Evolutionary conservation across 495 filamentous ascomycete genomes (phyloP), one percentile per base, ranked within the genome.

Genomic region (Penicillium pulvis): DNA sequence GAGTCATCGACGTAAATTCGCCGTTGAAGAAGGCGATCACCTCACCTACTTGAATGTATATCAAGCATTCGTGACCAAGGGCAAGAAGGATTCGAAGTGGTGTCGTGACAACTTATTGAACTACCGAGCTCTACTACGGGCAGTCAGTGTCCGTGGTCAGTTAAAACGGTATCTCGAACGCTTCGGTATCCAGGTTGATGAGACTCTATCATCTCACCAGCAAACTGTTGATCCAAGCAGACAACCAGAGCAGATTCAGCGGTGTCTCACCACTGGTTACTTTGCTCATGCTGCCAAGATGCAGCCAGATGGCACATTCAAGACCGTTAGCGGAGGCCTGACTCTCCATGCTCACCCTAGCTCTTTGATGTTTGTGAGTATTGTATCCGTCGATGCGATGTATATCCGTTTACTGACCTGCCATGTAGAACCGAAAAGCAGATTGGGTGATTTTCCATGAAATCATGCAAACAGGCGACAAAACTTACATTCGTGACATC

Each of bases 381-480:
- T 20, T 45, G n/a, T 11, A 9, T 28, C 39, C 43, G 10, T 46
- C 12, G 0, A 30, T n/a, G 12, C 36, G 17, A 7, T 20, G 24
- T 33, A 44, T 11, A 28, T 1, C 24, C 42, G 16, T 26, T 36
- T 61, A 46, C 65, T 75, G 51, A 70, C 59, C 66, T 35, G 60
- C 36, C 16, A 3, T 31, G 7, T 58, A 87, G 84, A 96, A 97
- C 74, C 86, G 94, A 45, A 97, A 96, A 78, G 92, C 90, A 17
- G 93, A 98, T 62, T 98, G 94, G 94, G 93, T 98, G 10, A 85
- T 98, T 43, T 98, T 98, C 67, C 90, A 95, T 66, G 95, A 98
- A 70, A 85, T 97, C 51, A 85, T 97, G 79, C 92, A 98, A 73
- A 95, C 90, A 20, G 89, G 90, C 16, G 82, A 84, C 55, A 98